Base-by-base conservation (phyloP, 2,329 filamentous ascomycete genomes). In the Penicillium sp. region DNA sequence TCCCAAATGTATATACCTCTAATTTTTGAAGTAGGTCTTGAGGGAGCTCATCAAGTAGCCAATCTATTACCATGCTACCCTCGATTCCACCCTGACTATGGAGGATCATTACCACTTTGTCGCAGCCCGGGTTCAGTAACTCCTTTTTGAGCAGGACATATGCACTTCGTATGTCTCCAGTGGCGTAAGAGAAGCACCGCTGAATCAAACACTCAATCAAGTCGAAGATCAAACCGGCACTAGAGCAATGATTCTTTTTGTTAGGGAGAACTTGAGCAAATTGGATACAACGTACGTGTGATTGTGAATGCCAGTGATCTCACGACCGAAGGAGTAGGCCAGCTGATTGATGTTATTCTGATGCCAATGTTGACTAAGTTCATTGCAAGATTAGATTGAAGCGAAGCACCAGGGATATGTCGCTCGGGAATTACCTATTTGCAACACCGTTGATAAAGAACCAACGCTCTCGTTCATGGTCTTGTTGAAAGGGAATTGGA, bases 71-170 rank as follows among this genome's bases (percentile, higher is more conserved):
- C 51, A 92, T 75, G 3, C 87, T 83, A 2, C 86, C 87, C 66
- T 91, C 86, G 47, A 93, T 90, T 13, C 82, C 89, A 3, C 90
- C 90, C 70, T 93, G 90, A 1, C 87, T 90, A 70, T 94, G 90
- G 33, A 89, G 76, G 55, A 93, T 83, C 51, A 93, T 81, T 24
- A 93, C 77, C 3, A 93, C 83, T 66, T 90, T 92, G 29, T 82
- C 81, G 54, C 87, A 83, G 14, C 77, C 68, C 0, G 82, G 80
- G 52, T 88, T 79, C 60, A 88, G 83, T 6, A 92, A 77, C 19
- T 82, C 81, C 19, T 83, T 75, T 67, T 89, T 88, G 58, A 92
- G 74, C 19, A 78, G 75, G 61, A 85, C 87, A 68, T 87, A 87
- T 9, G 77, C 75, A 28, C 73, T 66, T 24, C 81, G 75, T 29